phyloP scores from a whole-genome alignment of 306 rosid species.

The Sechiopsis laciniata region DNA sequence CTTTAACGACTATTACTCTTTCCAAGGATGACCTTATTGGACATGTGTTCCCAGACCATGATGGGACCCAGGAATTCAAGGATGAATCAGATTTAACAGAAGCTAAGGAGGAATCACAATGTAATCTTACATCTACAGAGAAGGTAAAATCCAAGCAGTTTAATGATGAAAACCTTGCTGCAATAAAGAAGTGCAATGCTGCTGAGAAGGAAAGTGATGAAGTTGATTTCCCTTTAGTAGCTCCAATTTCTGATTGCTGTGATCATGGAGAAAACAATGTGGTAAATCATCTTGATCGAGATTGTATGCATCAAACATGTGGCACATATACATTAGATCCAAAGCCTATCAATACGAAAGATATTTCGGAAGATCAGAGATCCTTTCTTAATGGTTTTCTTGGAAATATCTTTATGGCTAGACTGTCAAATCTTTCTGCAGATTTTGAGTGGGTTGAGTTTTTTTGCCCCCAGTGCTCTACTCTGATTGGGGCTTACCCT shows the following conservation, averaged over 20 bases:
- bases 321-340: constrained; percentile 28
- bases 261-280: constrained; percentile 24
- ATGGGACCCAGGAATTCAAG: constrained; percentile 26
- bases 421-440: constrained; percentile 55
- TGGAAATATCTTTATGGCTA: constrained; percentile 85
- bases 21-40: constrained; percentile 72
- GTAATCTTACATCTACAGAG: constrained; percentile 25
- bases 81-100: constrained; percentile 25
- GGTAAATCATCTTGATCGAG: constrained; percentile 24
- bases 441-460: constrained; percentile 79
- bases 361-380: constrained; percentile 46
- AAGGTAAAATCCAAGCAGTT: constrained; percentile 27
- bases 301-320: constrained; percentile 36
- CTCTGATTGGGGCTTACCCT: constrained; percentile 86
- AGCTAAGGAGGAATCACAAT: constrained; percentile 26
- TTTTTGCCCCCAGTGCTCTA: constrained; percentile 64
- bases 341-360: constrained; percentile 26
- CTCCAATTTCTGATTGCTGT: constrained; percentile 36
- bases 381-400: constrained; percentile 78
- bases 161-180: constrained; percentile 34
- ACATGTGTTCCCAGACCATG: constrained; percentile 31
- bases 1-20: constrained; percentile 51
- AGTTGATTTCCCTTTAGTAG: constrained; percentile 29
- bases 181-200: constrained; percentile 26
- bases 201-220: constrained; percentile 25